Base-by-base conservation (phyloP, 2,329 filamentous ascomycete genomes). In the Leptographium lundbergii region DNA sequence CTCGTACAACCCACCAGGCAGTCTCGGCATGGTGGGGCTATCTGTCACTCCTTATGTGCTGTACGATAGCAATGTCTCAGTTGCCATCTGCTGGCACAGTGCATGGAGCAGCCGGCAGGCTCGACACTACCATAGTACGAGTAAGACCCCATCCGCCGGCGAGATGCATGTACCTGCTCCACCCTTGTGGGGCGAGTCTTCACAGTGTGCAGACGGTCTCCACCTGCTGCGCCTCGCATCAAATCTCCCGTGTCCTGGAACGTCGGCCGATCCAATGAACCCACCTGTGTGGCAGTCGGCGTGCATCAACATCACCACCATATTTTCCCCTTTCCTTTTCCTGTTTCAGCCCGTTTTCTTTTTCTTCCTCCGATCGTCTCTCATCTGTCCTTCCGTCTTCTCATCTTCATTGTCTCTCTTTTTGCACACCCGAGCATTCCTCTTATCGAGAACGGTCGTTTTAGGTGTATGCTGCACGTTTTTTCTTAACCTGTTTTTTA, bases 181-280 rank as follows among this genome's bases (percentile, higher is more conserved):
- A 50, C 47, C 19, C 7, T 50, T 9, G 11, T 50, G 22, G 22
- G 22, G 17, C 17, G 22, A n/a, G 13, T 36, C 36, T 22, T 6
- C 52, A 56, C 53, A 39, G 42, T 59, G 32, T 50, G 22, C n/a
- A 14, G 10, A 17, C 17, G 13, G 14, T 51, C 14, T 25, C 48
- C 47, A 48, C 54, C 48, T 57, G 60, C 63, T 63, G 62, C 63
- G 63, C 63, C 62, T 63, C 63, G 61, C 59, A 59, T 61, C 63
- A 60, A 64, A 63, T 63, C 62, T 63, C 61, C 59, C 57, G 59
- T 61, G 54, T 56, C 54, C 56, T 57, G 42, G 11, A 55, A 42
- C 34, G 22, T 34, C 52, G 17, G 17, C 36, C 42, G 32, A 53
- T 51, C 56, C 58, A 45, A 45, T 45, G 19, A 9, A 61, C 56